A percentile compares a stretch with the other conserved stretches of the same genome.
Evolutionary conservation across 257 asterid species (phyloP).

Genomic region (Leptodermis oblonga): DNA sequence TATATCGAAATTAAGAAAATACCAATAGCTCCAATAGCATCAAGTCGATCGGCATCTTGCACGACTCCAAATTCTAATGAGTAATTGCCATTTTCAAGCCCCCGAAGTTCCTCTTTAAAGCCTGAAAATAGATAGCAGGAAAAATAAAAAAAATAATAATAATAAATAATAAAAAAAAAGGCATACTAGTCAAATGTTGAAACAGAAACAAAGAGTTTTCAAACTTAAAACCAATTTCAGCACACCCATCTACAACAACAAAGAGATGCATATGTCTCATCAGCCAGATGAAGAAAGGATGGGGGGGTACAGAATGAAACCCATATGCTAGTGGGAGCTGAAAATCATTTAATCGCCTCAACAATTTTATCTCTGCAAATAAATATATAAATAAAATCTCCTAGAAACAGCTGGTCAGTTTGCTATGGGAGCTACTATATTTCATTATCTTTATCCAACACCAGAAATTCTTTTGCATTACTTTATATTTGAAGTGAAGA

Average conservation of each 20-base stretch:
- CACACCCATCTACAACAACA: background rate
- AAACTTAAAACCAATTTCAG: background rate
- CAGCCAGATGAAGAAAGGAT: background rate
- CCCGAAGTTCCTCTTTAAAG: conserved; percentile 78
- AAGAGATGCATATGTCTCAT: background rate
- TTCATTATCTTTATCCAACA: background rate
- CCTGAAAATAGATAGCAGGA: conserved; percentile 46
- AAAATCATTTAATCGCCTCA: background rate
- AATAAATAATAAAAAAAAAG: too few species aligned
- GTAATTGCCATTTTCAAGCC: conserved; percentile 29
- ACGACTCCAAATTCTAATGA: conserved; percentile 78
- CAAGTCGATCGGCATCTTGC: conserved; percentile 98
- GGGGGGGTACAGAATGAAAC: background rate
- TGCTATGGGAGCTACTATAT: background rate
- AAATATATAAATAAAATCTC: background rate
- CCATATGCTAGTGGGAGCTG: background rate
- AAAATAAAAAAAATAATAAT: too few species aligned
- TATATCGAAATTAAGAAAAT: background rate
- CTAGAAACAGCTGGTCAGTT: background rate
- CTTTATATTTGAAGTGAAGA: background rate
- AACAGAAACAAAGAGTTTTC: background rate
- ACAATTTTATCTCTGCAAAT: background rate
- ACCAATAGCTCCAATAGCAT: conserved; percentile 99
- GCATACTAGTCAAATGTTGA: background rate
- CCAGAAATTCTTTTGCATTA: background rate